phyloP scores from a whole-genome alignment of 768 basidiomycete species.

The Leucocoprinus birnbaumii region DNA sequence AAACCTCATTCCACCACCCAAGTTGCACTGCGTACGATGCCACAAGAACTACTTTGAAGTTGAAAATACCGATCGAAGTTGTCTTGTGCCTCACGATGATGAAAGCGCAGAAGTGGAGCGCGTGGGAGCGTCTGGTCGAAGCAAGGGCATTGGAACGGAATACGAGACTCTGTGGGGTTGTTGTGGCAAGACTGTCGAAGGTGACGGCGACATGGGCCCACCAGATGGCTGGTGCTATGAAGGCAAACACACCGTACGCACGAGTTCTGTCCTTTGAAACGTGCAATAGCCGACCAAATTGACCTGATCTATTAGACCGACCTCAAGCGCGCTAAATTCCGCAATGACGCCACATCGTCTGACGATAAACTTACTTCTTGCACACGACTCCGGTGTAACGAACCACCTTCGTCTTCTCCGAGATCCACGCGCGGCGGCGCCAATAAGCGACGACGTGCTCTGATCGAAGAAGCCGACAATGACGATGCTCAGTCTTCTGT shows the following conservation, averaged over 20 bases:
- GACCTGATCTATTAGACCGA: slow-evolving; percentile 49
- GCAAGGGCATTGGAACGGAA: slow-evolving; percentile 26
- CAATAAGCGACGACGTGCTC: slow-evolving; percentile 24
- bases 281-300: background rate
- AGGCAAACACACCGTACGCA: slow-evolving; percentile 70
- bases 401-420: slow-evolving; percentile 27
- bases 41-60: slow-evolving; percentile 68
- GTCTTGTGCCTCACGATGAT: slow-evolving; percentile 74
- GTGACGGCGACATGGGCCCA: slow-evolving; percentile 78
- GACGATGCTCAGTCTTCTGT: slow-evolving; percentile 11
- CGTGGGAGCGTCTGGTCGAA: slow-evolving; percentile 28
- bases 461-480: slow-evolving; percentile 13
- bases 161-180: slow-evolving; percentile 69
- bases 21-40: slow-evolving; percentile 73
- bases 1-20: slow-evolving; percentile 60
- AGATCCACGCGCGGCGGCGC: slow-evolving; percentile 19
- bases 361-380: slow-evolving; percentile 73
- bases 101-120: slow-evolving; percentile 76
- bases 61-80: slow-evolving; percentile 71
- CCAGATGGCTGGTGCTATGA: slow-evolving; percentile 89
- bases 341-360: slow-evolving; percentile 65
- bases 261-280: background rate
- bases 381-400: slow-evolving; percentile 50
- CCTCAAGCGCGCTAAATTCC: slow-evolving; percentile 71
- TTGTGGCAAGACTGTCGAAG: slow-evolving; percentile 69